Base-by-base conservation (phyloP, 192 early-diverging fungal species). In the Dissophora ornata region DNA sequence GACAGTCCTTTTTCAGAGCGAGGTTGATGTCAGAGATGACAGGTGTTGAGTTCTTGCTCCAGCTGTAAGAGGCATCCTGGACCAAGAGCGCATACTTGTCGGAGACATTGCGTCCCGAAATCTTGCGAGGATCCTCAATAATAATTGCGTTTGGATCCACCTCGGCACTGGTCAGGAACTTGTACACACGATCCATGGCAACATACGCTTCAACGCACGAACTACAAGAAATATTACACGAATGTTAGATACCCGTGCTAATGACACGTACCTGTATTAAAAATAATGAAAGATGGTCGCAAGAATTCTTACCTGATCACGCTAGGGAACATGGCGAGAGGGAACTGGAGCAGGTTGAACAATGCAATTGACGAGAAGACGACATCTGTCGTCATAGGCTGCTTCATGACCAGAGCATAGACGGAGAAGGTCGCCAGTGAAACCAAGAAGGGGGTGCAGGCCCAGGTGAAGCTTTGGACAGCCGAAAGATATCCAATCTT, bases 301-400 rank as follows among this genome's bases (percentile, higher is more conserved):
- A 15, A 29, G 26, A 15, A 26, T 57, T 10, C 59, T 16, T 91
- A 84, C 28, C 89, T 89, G 41, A 99, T 90, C 12, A 97, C 90
- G 32, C 67, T 88, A 0, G 97, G 96, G 62, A 98, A 92, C 47
- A 93, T 86, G 30, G 86, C 48, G 9, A 97, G 82, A 46, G 97
- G 95, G 86, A 97, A 96, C 82, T 92, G 91, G 13, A 98, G 81
- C 51, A 96, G 74, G 82, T 96, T 96, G 88, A 99, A 97, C 11
- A 99, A 81, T 5, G 95, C 71, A 38, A 99, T 85, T 7, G 95
- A 89, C 4, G 95, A 92, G 75, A 98, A 98, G 0, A 93, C 90
- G 62, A 93, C 71, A 63, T 87, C 83, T 21, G 89, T 81, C 0
- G 89, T 91, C 52, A 97, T 83, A 15, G 86, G 87, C 16, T 79